phyloP scores from a whole-genome alignment of 352 stramenopile species.

The Phytophthora meadii region DNA sequence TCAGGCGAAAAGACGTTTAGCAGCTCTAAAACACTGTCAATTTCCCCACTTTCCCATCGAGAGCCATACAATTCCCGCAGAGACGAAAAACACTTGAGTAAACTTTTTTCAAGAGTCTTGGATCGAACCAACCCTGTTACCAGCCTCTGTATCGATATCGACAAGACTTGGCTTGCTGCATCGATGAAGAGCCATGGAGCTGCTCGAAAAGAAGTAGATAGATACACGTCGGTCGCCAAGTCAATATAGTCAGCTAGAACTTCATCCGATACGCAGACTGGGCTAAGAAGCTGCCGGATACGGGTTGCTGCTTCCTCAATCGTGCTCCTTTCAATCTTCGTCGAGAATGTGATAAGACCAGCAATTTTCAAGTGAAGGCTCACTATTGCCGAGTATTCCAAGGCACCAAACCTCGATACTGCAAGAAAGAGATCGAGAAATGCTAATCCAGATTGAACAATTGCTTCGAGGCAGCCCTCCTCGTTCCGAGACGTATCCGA shows the following conservation, averaged over 20 bases:
- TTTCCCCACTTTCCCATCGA: constrained; percentile 22
- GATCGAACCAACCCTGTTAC: constrained; percentile 14
- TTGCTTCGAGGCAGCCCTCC: constrained; percentile 4
- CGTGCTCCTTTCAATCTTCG: constrained; percentile 2
- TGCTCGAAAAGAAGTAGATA: constrained; percentile 16
- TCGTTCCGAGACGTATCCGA: constrained; percentile 1
- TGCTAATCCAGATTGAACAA: constrained; percentile 23
- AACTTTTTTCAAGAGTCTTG: constrained; percentile 21
- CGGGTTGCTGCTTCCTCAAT: constrained; percentile 11
- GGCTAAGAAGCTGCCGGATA: constrained; percentile 14
- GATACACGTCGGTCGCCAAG: constrained; percentile 3
- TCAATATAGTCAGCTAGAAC: constrained; percentile 28
- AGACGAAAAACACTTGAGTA: constrained; percentile 22
- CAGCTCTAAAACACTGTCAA: constrained; percentile 19
- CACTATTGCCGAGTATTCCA: constrained; percentile 26
- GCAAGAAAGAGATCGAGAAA: constrained; percentile 26
- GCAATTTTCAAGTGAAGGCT: constrained; percentile 28
- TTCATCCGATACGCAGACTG: constrained; percentile 30
- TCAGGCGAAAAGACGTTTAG: constrained; percentile 25
- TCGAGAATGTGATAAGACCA: constrained; percentile 4
- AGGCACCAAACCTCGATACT: constrained; percentile 16
- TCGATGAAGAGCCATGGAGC: constrained; percentile 26
- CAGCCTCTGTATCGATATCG: constrained; percentile 12
- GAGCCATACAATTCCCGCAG: constrained; percentile 4
- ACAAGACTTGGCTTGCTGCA: constrained; percentile 4